Evolutionary conservation across 1,284 basidiomycete genomes (phyloP), one percentile per base, ranked within the genome.

Genomic region (Phellopilus nigrolimitatus): DNA sequence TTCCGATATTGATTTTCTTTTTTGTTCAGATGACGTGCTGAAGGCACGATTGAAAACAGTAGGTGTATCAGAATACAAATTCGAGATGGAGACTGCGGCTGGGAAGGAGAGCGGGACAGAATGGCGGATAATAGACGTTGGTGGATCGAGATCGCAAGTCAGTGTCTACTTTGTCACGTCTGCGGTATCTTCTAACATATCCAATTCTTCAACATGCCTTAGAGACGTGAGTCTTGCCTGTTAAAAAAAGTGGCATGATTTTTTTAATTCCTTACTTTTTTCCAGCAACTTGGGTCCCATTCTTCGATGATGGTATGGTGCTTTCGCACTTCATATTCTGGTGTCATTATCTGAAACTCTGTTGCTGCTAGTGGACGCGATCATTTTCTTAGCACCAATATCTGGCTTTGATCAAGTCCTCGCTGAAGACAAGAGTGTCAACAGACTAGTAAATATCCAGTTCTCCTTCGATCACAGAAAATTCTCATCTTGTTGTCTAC

Each of bases 361-460:
- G 17, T 22, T 15, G 21, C 8, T 36, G 17, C 15, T 33, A 57
- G 56, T 60, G 21, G 56, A 84, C 56, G 84, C 86, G 2, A 89
- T 89, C 60, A 87, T 89, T 56, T 89, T 89, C 66, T 78, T 89
- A 12, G 87, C 84, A 15, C 87, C 86, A 12, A 88, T 89, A 68
- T 84, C 82, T 24, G 82, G 78, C 9, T 89, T 89, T 59, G 86
- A 89, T 65, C 85, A 89, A 62, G 82, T 82, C 4, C 71, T 89
- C 6, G 67, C 76, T 17, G 86, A 88, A 65, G 85, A 88, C 59
- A 70, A 73, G 51, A 75, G 73, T 49, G 79, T 88, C 4, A 89
- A 89, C 61, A 78, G 86, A 48, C 69, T 87, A 47, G 84, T 82
- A 51, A 50, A 78, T 68, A 4, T 45, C 37, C 13, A 15, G 7